These are phyloP conservation scores for Straminergon stramineum DNA, from an alignment of 225 moss, liverwort and hornwort genomes.

Conservation along the genomic window DNA sequence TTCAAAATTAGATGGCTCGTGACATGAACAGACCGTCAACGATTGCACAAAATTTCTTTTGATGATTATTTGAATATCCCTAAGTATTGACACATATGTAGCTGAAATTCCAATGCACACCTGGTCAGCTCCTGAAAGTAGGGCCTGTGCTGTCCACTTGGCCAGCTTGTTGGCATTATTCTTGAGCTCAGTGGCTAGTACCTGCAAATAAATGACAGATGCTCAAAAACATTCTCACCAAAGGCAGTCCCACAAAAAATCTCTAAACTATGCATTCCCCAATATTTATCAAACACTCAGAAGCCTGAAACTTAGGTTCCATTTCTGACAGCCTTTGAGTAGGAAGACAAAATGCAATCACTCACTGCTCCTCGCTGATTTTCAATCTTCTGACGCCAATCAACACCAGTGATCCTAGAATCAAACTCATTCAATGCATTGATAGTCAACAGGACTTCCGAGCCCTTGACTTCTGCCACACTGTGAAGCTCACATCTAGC, in stretches of 20 bases:
- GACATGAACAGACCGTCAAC: background rate
- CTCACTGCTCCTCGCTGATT: constrained; percentile 96
- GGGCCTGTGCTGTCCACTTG: constrained; percentile 98
- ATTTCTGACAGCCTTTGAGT: background rate
- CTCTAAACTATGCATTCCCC: background rate
- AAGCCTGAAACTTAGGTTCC: background rate
- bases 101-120: constrained; percentile 15
- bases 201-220: constrained; percentile 38
- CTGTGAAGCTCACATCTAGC: constrained; percentile 97
- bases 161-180: constrained; percentile 99
- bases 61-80: background rate
- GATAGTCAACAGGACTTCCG: constrained; percentile 77
- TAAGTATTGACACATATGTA: background rate
- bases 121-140: constrained; percentile 97
- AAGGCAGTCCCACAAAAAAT: background rate
- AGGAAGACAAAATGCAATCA: background rate
- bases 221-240: background rate
- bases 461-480: constrained; percentile 91
- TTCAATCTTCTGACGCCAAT: constrained; percentile 99
- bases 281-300: background rate
- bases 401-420: constrained; percentile 95
- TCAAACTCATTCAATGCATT: constrained; percentile 97
- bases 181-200: constrained; percentile 90
- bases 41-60: background rate
- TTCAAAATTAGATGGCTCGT: background rate